Conservation (phyloP, 768 basidiomycete genomes). For the Psilocybe cyanescens region DNA sequence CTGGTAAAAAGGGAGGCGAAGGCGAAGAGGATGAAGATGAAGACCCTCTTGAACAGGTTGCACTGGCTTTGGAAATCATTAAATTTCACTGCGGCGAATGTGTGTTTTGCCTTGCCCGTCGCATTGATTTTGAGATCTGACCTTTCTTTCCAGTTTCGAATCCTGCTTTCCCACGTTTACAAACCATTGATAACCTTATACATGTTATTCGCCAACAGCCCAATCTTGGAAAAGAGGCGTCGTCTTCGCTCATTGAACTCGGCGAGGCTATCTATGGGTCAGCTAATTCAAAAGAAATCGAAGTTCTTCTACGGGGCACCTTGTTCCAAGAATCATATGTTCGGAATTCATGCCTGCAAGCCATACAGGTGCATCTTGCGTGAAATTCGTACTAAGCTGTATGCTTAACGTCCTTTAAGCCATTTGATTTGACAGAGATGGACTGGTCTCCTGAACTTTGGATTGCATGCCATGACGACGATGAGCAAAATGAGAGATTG, state of each 20-base stretch:
- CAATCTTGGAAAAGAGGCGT: slow-evolving; percentile 81
- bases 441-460: slow-evolving; percentile 92
- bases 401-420: slow-evolving; percentile 45
- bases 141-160: slow-evolving; percentile 57
- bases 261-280: slow-evolving; percentile 77
- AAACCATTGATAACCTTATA: slow-evolving; percentile 70
- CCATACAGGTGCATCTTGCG: slow-evolving; percentile 67
- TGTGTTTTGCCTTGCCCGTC: slow-evolving; percentile 36
- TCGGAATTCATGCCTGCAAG: slow-evolving; percentile 86
- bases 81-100: slow-evolving; percentile 77
- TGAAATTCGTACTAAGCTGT: background rate
- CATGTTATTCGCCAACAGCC: slow-evolving; percentile 79
- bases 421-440: slow-evolving; percentile 91
- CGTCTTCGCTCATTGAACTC: slow-evolving; percentile 78
- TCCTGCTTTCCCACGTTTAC: slow-evolving; percentile 71
- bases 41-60: slow-evolving; percentile 76
- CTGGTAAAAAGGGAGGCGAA: slow-evolving; percentile 26
- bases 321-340: slow-evolving; percentile 88
- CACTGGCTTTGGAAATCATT: slow-evolving; percentile 71
- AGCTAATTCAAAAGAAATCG: slow-evolving; percentile 65
- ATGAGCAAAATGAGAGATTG: slow-evolving; percentile 84
- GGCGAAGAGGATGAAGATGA: slow-evolving; percentile 62
- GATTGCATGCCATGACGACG: slow-evolving; percentile 85
- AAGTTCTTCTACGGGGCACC: slow-evolving; percentile 70
- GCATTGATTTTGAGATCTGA: background rate